Conservation (phyloP, 176 grass and related monocot species). For the Lolium rigidum region DNA sequence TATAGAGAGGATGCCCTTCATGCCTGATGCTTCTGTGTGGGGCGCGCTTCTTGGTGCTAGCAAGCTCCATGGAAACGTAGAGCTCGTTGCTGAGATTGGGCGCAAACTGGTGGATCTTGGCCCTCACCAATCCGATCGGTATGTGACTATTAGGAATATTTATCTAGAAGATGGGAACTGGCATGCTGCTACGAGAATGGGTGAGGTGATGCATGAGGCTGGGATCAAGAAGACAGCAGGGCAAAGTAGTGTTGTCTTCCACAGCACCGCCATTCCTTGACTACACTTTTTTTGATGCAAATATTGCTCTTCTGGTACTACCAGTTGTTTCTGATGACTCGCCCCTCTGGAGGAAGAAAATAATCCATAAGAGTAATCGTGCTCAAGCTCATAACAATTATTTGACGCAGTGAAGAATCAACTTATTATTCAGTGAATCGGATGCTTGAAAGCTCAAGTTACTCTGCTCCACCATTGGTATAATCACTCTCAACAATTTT, state of each 20-base stretch:
- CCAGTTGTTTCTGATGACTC: neutral
- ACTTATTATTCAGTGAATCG: constrained; percentile 7
- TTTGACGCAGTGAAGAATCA: neutral
- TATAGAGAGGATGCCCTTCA: constrained; percentile 62
- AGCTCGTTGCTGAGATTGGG: constrained; percentile 52
- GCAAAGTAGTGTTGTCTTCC: constrained; percentile 46
- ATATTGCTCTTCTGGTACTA: neutral
- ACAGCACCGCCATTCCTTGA: constrained; percentile 28
- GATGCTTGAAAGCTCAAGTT: neutral
- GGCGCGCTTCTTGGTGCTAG: constrained; percentile 77
- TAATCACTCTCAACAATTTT: neutral
- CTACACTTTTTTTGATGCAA: neutral
- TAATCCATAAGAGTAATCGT: neutral
- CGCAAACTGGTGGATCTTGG: constrained; percentile 59
- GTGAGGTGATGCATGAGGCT: constrained; percentile 56
- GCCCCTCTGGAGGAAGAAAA: neutral
- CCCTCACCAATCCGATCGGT: constrained; percentile 47
- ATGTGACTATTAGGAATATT: constrained; percentile 66
- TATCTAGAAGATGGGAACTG: constrained; percentile 65
- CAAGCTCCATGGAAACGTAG: constrained; percentile 60
- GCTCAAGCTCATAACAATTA: neutral
- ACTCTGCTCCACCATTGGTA: neutral
- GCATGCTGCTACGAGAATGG: constrained; percentile 56
- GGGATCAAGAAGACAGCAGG: constrained; percentile 67
- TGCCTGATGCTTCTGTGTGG: constrained; percentile 72